phyloP scores from a whole-genome alignment of 73 alveolate genomes.

The Paramecium sonneborni region DNA sequence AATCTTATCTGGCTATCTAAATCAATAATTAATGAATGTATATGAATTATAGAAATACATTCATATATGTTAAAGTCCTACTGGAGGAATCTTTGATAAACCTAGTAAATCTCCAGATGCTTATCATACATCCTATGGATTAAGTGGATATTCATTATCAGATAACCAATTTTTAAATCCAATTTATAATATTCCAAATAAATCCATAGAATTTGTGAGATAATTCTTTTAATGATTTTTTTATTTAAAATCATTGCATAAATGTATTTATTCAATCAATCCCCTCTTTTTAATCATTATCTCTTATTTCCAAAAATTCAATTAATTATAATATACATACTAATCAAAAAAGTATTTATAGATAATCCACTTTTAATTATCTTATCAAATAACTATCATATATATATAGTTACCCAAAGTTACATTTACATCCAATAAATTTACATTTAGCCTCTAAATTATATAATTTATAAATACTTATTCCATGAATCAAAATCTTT shows the following conservation, averaged over 20 bases:
- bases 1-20: constrained; percentile 51
- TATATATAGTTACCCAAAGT: too few species aligned
- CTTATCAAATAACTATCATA: too few species aligned
- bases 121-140: constrained; percentile 92
- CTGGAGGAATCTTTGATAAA: constrained; percentile 93
- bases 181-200: constrained; percentile 52
- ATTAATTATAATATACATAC: too few species aligned
- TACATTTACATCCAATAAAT: too few species aligned
- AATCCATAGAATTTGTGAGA: background rate
- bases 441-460: too few species aligned
- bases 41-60: constrained; percentile 89
- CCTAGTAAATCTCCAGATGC: constrained; percentile 95
- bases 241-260: too few species aligned
- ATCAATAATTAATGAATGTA: constrained; percentile 33
- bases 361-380: too few species aligned
- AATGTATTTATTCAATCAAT: too few species aligned
- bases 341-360: too few species aligned
- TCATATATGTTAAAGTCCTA: constrained; percentile 73
- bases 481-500: background rate
- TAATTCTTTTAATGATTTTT: background rate
- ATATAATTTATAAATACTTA: too few species aligned
- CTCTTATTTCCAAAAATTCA: too few species aligned
- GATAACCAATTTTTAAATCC: constrained; percentile 64
- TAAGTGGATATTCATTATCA: constrained; percentile 79
- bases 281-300: too few species aligned